phyloP scores from a whole-genome alignment of 495 filamentous ascomycete genomes.

The Neurospora sp. region DNA sequence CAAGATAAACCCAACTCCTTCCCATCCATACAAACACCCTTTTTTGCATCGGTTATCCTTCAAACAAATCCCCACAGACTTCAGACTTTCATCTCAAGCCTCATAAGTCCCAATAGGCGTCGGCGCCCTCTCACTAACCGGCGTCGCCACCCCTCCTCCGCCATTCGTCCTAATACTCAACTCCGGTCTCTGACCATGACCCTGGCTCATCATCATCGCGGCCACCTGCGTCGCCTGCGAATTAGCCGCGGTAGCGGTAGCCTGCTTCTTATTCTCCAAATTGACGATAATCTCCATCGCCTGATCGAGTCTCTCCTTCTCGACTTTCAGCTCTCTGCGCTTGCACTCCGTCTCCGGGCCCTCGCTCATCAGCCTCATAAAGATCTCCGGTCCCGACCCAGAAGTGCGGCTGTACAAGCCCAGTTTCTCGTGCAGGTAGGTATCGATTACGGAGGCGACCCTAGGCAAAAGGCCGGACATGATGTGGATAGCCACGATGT shows the following conservation, averaged over 20 bases:
- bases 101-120: not conserved
- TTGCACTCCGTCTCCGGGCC: conserved; percentile 26
- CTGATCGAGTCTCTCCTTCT: conserved; percentile 29
- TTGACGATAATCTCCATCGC: conserved; percentile 33
- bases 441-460: conserved; percentile 18
- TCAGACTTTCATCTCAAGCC: not conserved
- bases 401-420: conserved; percentile 13
- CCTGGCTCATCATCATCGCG: not conserved
- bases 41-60: not conserved
- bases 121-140: not conserved
- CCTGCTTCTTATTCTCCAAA: conserved; percentile 10
- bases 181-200: not conserved
- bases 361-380: conserved; percentile 35
- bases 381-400: conserved; percentile 15
- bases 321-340: conserved; percentile 23
- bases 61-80: not conserved
- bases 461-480: conserved; percentile 35
- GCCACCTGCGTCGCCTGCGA: not conserved
- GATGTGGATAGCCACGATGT: conserved; percentile 36
- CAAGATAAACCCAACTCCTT: not conserved
- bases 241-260: not conserved
- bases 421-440: conserved; percentile 31
- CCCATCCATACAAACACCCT: not conserved
- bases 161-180: not conserved
- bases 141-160: not conserved